Evolutionary conservation across 73 alveolate genomes (phyloP), one percentile per base, ranked within the genome.

Genomic region (Stentor coeruleus): DNA sequence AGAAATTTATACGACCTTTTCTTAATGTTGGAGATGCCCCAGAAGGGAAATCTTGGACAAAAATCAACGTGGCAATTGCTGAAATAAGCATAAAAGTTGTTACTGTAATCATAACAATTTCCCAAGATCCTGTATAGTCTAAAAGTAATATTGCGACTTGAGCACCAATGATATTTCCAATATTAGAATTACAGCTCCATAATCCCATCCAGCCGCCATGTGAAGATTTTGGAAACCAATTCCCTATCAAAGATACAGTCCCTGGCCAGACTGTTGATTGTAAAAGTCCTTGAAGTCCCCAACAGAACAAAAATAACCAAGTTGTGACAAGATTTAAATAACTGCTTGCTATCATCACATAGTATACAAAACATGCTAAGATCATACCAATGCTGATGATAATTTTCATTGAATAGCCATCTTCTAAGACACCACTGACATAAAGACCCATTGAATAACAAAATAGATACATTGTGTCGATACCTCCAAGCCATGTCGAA

Each of bases 251-350:
- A 66, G 79, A 20, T 20, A 66, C 79, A 1, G 79, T 66, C 1
- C 79, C n/a, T 20, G 79, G 79, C 41, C 79, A 66, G 37, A 66
- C 79, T 66, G 79, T 66, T 20, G 79, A 66, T 33, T 20, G 37
- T 11, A 31, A 66, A 2, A 66, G 37, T 28, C 79, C 79, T 66
- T 20, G n/a, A 2, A 66, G 11, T 20, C 79, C 79, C n/a, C n/a
- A 66, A 20, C n/a, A 66, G 33, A 66, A 14, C n/a, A 66, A 20
- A 26, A 66, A 26, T 37, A 66, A 20, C n/a, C 15, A 33, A 20
- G 39, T 26, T 1, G n/a, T 66, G 36, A 26, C 39, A 66, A 20
- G 14, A 2, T 66, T 66, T 26, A 15, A 20, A 66, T 66, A 66
- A 20, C 79, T 31, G n/a, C 20, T 26, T 20, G 33, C n/a, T 26